Conservation (phyloP, 371 early-diverging fungal genomes). For the Chytridium lagenaria region DNA sequence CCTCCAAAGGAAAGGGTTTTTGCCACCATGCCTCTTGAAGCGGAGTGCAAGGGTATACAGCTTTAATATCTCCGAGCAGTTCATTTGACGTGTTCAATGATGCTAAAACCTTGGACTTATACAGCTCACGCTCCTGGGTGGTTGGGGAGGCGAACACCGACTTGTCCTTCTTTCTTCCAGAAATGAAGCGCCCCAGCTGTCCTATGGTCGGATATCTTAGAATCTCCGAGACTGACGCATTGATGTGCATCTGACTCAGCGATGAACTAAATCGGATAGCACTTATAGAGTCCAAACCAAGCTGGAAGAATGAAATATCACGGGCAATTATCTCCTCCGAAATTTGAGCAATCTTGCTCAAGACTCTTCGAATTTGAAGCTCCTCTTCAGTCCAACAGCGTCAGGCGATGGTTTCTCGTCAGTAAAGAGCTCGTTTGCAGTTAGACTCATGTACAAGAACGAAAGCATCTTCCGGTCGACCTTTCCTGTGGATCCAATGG, state of each 20-base stretch:
- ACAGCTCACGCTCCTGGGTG: neutral
- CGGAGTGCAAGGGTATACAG: conserved; percentile 29
- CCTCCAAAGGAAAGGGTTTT: neutral
- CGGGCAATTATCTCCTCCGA: conserved; percentile 11
- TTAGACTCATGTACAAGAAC: neutral
- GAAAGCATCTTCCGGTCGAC: conserved; percentile 14
- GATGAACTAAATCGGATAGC: conserved; percentile 21
- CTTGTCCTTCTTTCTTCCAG: neutral
- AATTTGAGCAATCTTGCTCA: conserved; percentile 8
- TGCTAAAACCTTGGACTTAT: neutral
- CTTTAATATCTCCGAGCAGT: neutral
- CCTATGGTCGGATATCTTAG: neutral
- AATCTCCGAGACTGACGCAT: neutral
- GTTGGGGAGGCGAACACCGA: neutral
- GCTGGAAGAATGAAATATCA: conserved; percentile 24
- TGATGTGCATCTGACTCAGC: neutral
- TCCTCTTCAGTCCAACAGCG: neutral
- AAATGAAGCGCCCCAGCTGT: neutral
- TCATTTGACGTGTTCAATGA: neutral
- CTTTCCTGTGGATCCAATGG: conserved; percentile 34
- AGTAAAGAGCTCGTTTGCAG: neutral
- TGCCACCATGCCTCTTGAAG: conserved; percentile 33
- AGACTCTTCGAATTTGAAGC: neutral
- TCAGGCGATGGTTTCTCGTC: neutral
- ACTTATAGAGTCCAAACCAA: conserved; percentile 33